These are phyloP conservation scores for Pleurotus eryngii DNA, from an alignment of 768 basidiomycete genomes.

Conservation along the genomic window DNA sequence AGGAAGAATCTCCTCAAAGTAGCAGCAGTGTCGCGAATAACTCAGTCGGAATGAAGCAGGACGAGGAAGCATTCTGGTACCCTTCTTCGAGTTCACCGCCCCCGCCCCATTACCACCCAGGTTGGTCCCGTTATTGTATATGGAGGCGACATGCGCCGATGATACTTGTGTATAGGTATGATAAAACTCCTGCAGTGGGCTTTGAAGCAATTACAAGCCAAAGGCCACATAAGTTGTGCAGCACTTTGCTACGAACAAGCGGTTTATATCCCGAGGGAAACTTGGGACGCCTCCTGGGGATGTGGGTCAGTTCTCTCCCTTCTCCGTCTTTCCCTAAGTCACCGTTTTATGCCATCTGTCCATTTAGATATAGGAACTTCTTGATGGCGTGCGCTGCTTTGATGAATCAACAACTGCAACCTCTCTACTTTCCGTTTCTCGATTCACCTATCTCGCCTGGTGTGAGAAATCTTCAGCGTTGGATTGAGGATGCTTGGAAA, in stretches of 20 bases:
- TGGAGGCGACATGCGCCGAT: background rate
- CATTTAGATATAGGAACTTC: conserved; percentile 74
- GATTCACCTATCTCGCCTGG: conserved; percentile 59
- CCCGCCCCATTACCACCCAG: conserved; percentile 57
- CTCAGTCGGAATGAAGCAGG: background rate
- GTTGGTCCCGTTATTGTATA: conserved; percentile 27
- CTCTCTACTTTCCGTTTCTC: conserved; percentile 58
- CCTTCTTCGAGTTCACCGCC: conserved; percentile 40
- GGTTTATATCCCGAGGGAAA: conserved; percentile 56
- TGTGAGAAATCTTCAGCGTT: conserved; percentile 68
- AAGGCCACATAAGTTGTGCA: conserved; percentile 49
- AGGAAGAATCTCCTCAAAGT: too few species aligned
- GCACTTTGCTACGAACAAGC: conserved; percentile 61
- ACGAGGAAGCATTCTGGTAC: conserved; percentile 67
- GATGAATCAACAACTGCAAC: conserved; percentile 62
- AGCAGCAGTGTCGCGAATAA: too few species aligned
- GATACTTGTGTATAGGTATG: conserved; percentile 41
- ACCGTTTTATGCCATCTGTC: background rate
- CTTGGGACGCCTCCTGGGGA: conserved; percentile 69
- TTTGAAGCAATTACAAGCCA: conserved; percentile 47
- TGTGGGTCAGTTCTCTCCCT: conserved; percentile 50
- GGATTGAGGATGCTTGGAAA: conserved; percentile 83
- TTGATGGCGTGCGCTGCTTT: conserved; percentile 74
- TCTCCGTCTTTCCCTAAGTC: conserved; percentile 5
- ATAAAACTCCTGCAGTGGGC: conserved; percentile 60